A percentile compares a stretch with the other conserved stretches of the same genome.
These are phyloP conservation scores for Phalaenopsis hybrid DNA, from an alignment of 116 monocot genomes.

Conservation along the genomic window DNA sequence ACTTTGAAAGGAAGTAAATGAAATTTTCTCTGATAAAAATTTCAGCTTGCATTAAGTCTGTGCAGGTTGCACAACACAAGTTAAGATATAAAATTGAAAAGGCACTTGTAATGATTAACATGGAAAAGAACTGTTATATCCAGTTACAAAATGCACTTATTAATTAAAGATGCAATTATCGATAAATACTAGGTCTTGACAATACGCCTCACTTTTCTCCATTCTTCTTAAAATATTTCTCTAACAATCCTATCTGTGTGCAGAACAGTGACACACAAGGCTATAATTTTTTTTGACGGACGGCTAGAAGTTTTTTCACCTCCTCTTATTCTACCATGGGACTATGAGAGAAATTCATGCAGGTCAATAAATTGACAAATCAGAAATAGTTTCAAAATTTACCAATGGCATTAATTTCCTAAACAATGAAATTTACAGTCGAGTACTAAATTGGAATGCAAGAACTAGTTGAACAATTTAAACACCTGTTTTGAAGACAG, in stretches of 20 bases:
- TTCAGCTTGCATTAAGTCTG: too few species aligned
- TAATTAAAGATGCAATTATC: neutral
- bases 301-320: neutral
- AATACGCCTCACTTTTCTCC: neutral
- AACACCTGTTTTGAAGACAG: constrained; percentile 76
- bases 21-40: neutral
- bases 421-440: neutral
- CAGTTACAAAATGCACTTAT: too few species aligned
- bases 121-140: too few species aligned
- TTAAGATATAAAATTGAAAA: too few species aligned
- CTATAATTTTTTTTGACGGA: neutral
- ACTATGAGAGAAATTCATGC: neutral
- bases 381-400: neutral
- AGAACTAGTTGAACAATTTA: neutral
- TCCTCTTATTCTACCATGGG: neutral
- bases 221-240: neutral
- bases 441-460: neutral
- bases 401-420: neutral
- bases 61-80: too few species aligned
- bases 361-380: neutral
- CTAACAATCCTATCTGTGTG: neutral
- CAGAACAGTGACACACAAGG: neutral
- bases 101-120: too few species aligned
- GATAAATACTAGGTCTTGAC: neutral
- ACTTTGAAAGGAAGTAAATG: neutral